phyloP scores from a whole-genome alignment of 2,329 filamentous ascomycete species.

The Colletotrichum australisinense region DNA sequence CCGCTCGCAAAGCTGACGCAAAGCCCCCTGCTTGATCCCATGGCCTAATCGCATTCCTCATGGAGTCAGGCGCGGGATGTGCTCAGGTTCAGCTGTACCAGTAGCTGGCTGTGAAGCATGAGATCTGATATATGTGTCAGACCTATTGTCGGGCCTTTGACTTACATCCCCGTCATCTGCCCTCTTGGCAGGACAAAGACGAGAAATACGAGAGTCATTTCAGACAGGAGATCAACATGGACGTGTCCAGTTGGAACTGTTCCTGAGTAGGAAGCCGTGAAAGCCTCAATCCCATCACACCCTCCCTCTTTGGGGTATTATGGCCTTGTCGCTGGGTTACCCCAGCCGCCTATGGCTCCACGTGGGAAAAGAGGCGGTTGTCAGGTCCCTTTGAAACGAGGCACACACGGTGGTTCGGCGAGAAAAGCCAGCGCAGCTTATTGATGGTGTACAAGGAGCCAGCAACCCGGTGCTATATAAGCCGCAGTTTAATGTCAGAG shows the following conservation, averaged over 20 bases:
- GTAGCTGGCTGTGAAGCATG: background rate
- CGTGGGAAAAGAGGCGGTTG: conserved; percentile 20
- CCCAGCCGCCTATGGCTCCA: conserved; percentile 17
- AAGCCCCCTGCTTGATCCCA: background rate
- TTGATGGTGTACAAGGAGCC: background rate
- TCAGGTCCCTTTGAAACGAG: conserved; percentile 6
- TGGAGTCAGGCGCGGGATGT: background rate
- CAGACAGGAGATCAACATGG: background rate
- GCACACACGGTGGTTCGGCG: background rate
- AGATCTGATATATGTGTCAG: background rate
- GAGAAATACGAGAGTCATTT: background rate
- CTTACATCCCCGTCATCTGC: background rate
- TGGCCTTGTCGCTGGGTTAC: conserved; percentile 14
- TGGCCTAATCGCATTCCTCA: background rate
- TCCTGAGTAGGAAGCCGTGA: background rate
- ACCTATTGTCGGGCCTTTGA: background rate
- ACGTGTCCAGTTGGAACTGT: background rate
- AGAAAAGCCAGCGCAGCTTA: background rate
- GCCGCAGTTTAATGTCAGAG: background rate
- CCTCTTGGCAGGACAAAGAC: background rate
- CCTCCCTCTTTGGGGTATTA: background rate
- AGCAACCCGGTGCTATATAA: background rate
- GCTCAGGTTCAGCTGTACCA: background rate
- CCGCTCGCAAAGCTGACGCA: background rate
- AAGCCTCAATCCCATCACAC: background rate